phyloP scores from a whole-genome alignment of 129 eudicot genomes.

The Tagetes patula region DNA sequence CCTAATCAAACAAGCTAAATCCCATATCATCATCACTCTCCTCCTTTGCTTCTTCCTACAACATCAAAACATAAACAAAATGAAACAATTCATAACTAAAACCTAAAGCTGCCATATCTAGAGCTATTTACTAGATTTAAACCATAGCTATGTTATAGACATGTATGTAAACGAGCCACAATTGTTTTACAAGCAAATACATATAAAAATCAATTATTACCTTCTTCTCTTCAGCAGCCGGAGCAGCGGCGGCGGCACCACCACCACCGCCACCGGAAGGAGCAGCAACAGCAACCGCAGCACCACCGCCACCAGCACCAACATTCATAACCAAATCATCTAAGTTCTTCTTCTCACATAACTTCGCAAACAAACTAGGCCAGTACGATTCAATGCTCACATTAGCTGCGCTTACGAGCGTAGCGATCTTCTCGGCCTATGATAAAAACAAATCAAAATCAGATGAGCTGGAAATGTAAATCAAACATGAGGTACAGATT shows the following conservation, averaged over 20 bases:
- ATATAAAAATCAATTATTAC: neutral
- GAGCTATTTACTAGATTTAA: no score
- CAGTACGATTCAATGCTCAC: constrained; percentile 69
- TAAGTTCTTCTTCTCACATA: constrained; percentile 60
- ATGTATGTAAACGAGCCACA: neutral
- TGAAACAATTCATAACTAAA: constrained; percentile 1
- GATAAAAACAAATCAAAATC: constrained; percentile 11
- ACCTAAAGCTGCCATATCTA: neutral
- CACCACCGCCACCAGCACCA: constrained; percentile 66
- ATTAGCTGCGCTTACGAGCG: constrained; percentile 59
- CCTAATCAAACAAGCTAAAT: constrained; percentile 67
- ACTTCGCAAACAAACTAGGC: constrained; percentile 75
- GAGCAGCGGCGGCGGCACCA: constrained; percentile 45
- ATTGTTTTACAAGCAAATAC: neutral
- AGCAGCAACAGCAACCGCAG: constrained; percentile 43
- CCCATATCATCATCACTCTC: constrained; percentile 82
- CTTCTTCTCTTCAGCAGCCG: constrained; percentile 71
- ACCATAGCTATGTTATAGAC: neutral
- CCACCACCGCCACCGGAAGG: constrained; percentile 50
- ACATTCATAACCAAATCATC: constrained; percentile 61
- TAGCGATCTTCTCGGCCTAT: constrained; percentile 69
- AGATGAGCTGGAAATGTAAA: neutral
- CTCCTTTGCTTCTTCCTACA: constrained; percentile 67
- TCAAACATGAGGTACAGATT: neutral
- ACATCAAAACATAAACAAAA: neutral